These are phyloP conservation scores for Theileria annulata DNA, from an alignment of 169 alveolate genomes.

Conservation along the genomic window DNA sequence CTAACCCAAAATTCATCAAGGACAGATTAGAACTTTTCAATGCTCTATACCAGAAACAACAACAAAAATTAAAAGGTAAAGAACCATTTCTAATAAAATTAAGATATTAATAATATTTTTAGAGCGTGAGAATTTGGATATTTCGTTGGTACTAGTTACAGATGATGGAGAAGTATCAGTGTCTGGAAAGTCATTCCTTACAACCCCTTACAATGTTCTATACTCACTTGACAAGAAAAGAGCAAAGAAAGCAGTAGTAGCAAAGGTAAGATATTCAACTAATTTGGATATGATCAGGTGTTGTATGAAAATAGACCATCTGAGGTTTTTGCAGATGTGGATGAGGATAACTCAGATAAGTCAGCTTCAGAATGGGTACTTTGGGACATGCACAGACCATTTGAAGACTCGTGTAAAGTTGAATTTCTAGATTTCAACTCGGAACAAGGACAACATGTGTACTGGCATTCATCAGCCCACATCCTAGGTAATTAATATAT, in stretches of 20 bases:
- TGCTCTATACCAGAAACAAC: slow-evolving; percentile 78
- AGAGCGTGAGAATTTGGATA: slow-evolving; percentile 42
- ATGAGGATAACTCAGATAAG: slow-evolving; percentile 25
- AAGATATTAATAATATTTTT: no score
- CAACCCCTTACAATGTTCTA: slow-evolving; percentile 54
- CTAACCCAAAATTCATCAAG: slow-evolving; percentile 78
- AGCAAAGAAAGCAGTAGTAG: slow-evolving; percentile 43
- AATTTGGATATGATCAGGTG: slow-evolving; percentile 2
- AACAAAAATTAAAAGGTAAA: slow-evolving; percentile 59
- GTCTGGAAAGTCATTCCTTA: slow-evolving; percentile 34
- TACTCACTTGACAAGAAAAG: slow-evolving; percentile 35
- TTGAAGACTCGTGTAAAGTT: slow-evolving; percentile 93
- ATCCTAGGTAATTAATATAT: slow-evolving; percentile 78
- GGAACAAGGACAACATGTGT: slow-evolving; percentile 91
- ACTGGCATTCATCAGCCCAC: slow-evolving; percentile 99
- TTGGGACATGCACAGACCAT: slow-evolving; percentile 96
- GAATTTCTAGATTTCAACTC: slow-evolving; percentile 90
- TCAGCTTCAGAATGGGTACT: slow-evolving; percentile 72
- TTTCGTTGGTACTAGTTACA: slow-evolving; percentile 25
- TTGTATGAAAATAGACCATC: not conserved
- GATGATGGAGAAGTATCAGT: slow-evolving; percentile 21
- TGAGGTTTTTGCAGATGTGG: slow-evolving; percentile 45
- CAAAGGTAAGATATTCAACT: slow-evolving; percentile 32
- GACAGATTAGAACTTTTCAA: slow-evolving; percentile 80
- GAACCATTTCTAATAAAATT: no score